Evolutionary conservation across 306 rosid genomes (phyloP), one percentile per base, ranked within the genome.

Genomic region (Ormosia emarginata): DNA sequence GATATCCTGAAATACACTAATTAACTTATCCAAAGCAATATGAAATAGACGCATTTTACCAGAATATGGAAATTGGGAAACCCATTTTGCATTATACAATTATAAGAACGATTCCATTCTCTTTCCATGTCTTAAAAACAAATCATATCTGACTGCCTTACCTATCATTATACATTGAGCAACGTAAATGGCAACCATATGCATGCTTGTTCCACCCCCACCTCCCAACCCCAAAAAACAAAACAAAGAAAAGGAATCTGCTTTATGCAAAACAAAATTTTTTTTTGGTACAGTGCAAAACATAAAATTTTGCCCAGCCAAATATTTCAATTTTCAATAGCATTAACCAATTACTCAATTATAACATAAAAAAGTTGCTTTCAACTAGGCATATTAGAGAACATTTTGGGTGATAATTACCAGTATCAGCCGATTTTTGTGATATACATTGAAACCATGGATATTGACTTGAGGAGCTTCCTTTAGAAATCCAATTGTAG

Each of bases 401-500:
- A 78, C 29, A 37, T 24, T 75, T 75, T 58, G 67, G 29, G 18
- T 36, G 34, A 58, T 4, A 80, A 79, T 87, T 85, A 93, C 99
- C 91, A 89, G 81, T 80, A 95, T 95, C 69, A 95, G 85, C 79
- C 99, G 97, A 83, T 93, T 92, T 85, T 93, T 95, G 87, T 95
- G 96, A 89, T 95, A 93, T 71, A 95, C 88, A 74, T 92, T 93
- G 86, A 95, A 95, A 75, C 99, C 99, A 41, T 95, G 99, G 50
- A 88, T 56, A 78, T 61, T 77, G 80, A 95, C 85, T 2, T 41
- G 67, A 5, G 99, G 99, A 83, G 98, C 98, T 74, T 95, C 99
- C 77, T 92, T 95, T 53, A 93, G 88, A 91, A 92, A 95, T 72
- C 99, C 99, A 77, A 95, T 90, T 58, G 98, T 93, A 3, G 97